Conservation (phyloP, 2,329 filamentous ascomycete genomes). For the Trichoderma oligosporum region DNA sequence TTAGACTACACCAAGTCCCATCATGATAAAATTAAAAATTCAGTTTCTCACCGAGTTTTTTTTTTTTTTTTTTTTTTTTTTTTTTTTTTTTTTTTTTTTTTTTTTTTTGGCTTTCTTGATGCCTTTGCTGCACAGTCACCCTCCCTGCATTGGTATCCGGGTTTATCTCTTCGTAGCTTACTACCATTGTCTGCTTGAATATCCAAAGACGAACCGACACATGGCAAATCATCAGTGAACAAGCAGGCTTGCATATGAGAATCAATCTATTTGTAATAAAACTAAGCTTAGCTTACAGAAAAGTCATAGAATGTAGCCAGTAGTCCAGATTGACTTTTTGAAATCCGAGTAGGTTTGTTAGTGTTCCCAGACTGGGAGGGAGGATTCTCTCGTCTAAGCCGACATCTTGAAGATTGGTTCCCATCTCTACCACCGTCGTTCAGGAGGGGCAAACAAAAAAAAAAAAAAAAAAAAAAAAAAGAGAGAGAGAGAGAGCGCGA, state of each 20-base stretch:
- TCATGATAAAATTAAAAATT: no score
- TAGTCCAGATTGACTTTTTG: not conserved
- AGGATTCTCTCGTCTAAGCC: not conserved
- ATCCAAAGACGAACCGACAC: slow-evolving; percentile 11
- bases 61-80: no score
- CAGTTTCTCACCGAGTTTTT: no score
- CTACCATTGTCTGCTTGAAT: not conserved
- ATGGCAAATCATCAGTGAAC: slow-evolving; percentile 9
- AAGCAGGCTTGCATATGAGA: slow-evolving; percentile 7
- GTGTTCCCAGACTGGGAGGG: not conserved
- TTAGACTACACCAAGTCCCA: no score
- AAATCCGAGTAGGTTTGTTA: not conserved
- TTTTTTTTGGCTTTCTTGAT: no score
- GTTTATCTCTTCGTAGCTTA: not conserved
- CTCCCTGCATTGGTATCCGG: slow-evolving; percentile 4
- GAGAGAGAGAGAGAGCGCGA: not conserved
- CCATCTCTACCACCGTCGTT: not conserved
- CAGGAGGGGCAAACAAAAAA: not conserved
- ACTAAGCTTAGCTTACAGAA: slow-evolving; percentile 5
- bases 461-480: not conserved
- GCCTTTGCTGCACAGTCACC: no score
- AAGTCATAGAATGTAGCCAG: slow-evolving; percentile 5
- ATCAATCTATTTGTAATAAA: slow-evolving; percentile 7
- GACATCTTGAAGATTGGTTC: not conserved
- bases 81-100: no score